Evolutionary conservation across 345 rosid genomes (phyloP), one percentile per base, ranked within the genome.

Genomic region (Trapa bicornis): DNA sequence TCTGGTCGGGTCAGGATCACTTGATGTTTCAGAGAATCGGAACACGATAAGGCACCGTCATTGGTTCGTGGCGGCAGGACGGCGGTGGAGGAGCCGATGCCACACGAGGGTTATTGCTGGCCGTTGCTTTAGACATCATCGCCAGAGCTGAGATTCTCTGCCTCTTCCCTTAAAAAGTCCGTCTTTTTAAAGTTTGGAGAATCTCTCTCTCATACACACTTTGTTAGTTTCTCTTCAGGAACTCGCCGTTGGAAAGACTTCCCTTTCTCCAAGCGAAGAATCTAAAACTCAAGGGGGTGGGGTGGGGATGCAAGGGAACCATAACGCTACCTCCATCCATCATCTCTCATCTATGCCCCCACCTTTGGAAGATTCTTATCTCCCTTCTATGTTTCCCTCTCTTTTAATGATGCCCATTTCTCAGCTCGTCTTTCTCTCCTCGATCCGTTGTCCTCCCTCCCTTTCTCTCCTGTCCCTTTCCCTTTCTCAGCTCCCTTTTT

Each of bases 131-230:
- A 22, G 10, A 53, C 8, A n/a, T n/a, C 60, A 22, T 4, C 60
- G 10, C 60, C 10, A 22, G 29, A 22, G 29, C 29, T 22, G 29
- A n/a, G 60, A 22, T 53, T 53, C 33, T 41, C 60, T n/a, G 60
- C 60, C 60, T 22, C 60, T 22, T 10, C 35, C 33, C 33, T n/a
- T 54, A 54, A 54, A 54, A 54, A 22, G 60, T n/a, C 60, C 60
- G 10, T 54, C 35, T 54, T 54, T 16, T n/a, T 35, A 22, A 54
- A 54, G 5, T 2, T 5, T 54, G 60, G 33, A 54, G 92, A 88
- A 85, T 89, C 89, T 77, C 85, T 82, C 37, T 13, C 7, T 61
- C n/a, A n/a, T n/a, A n/a, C n/a, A n/a, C n/a, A n/a, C 29, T 48
- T 38, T 47, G 45, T 68, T 33, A n/a, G n/a, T 45, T 32, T 53